These are phyloP conservation scores for Podospora comata DNA, from an alignment of 495 filamentous ascomycete genomes.

Conservation along the genomic window DNA sequence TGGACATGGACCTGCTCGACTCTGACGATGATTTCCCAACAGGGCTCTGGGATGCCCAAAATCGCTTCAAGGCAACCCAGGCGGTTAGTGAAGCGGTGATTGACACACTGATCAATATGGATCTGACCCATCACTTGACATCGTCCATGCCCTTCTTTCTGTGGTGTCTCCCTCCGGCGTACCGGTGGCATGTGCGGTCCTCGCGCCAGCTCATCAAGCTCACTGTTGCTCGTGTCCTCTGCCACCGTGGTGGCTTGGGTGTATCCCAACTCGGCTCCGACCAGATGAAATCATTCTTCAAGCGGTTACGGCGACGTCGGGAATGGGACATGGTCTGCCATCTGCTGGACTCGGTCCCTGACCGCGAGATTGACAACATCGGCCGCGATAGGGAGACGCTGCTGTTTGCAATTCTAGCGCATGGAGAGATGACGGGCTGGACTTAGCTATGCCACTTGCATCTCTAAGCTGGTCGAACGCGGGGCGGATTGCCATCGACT, in stretches of 20 bases:
- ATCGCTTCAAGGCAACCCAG: not conserved
- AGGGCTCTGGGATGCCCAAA: not conserved
- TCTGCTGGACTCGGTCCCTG: not conserved
- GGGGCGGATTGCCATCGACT: not conserved
- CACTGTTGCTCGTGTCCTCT: not conserved
- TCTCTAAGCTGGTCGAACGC: not conserved
- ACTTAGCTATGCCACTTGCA: not conserved
- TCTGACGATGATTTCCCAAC: not conserved
- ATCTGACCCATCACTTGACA: not conserved
- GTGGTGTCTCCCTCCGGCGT: not conserved
- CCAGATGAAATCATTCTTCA: not conserved
- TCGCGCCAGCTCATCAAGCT: not conserved
- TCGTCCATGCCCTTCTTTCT: not conserved
- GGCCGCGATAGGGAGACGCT: not conserved
- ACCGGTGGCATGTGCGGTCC: not conserved
- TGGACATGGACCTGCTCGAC: not conserved
- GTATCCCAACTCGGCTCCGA: not conserved
- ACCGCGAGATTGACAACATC: not conserved
- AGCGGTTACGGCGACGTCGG: not conserved
- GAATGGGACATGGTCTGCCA: not conserved
- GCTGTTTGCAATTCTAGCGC: not conserved
- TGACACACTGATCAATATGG: not conserved
- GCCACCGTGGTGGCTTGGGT: not conserved
- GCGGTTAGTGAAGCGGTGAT: not conserved
- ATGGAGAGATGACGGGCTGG: not conserved